Percentiles rank a stretch among this genome's conserved stretches.
Evolutionary conservation across 2,329 filamentous ascomycete species (phyloP).

Genomic region (Neocucurbitaria cava): DNA sequence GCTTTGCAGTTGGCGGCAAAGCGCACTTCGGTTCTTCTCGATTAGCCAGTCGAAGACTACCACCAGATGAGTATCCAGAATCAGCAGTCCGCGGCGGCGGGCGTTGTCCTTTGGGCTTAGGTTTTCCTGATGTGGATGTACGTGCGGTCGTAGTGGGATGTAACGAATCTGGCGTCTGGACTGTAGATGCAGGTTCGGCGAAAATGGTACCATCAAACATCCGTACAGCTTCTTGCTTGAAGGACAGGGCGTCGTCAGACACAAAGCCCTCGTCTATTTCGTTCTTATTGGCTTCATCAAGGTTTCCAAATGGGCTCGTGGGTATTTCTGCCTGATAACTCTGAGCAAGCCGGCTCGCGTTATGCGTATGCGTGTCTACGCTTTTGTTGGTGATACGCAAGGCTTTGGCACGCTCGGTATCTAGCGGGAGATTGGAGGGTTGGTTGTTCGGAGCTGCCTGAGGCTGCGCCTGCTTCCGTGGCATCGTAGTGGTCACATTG

Average conservation of each 20-base stretch:
- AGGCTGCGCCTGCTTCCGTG: not conserved
- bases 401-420: slow-evolving; percentile 17
- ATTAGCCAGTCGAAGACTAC: slow-evolving; percentile 29
- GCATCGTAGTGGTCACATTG: not conserved
- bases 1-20: slow-evolving; percentile 8
- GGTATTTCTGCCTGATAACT: slow-evolving; percentile 40
- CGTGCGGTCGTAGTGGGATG: slow-evolving; percentile 15
- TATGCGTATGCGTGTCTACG: slow-evolving; percentile 25
- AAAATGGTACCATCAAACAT: slow-evolving; percentile 34
- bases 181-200: slow-evolving; percentile 14
- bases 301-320: slow-evolving; percentile 29
- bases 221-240: slow-evolving; percentile 17
- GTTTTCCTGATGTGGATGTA: slow-evolving; percentile 4
- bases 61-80: slow-evolving; percentile 51
- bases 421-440: slow-evolving; percentile 3
- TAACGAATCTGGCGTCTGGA: slow-evolving; percentile 4
- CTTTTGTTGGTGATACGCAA: slow-evolving; percentile 27
- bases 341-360: slow-evolving; percentile 30
- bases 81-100: slow-evolving; percentile 43
- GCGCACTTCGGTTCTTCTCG: slow-evolving; percentile 17
- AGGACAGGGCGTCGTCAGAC: slow-evolving; percentile 6
- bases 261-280: slow-evolving; percentile 9
- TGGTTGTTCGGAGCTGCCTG: not conserved
- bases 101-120: slow-evolving; percentile 16
- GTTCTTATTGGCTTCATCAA: not conserved